Conservation (phyloP, 257 asterid species). For the Nicotiana obtusifolia region DNA sequence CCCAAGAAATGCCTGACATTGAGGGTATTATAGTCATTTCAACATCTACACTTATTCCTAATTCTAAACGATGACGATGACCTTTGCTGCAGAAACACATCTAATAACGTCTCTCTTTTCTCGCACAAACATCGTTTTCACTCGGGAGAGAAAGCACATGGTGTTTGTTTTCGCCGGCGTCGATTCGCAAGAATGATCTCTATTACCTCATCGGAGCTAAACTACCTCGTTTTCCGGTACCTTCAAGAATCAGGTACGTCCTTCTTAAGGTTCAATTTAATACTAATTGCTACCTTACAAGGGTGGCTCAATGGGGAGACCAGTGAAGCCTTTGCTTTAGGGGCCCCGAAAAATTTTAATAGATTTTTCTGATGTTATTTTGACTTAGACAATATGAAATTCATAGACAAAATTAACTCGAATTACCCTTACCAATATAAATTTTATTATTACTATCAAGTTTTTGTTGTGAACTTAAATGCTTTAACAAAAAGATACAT, state of each 20-base stretch:
- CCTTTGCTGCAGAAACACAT: not conserved
- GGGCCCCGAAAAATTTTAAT: too few relatives aligned
- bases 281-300: not conserved
- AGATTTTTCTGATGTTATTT: too few relatives aligned
- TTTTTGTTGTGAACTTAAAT: too few relatives aligned
- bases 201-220: constrained; percentile 67
- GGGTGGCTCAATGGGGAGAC: too few relatives aligned
- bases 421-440: too few relatives aligned
- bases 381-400: too few relatives aligned
- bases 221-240: constrained; percentile 84
- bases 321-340: too few relatives aligned
- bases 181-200: constrained; percentile 43
- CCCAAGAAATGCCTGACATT: not conserved
- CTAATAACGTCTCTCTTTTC: not conserved
- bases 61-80: not conserved
- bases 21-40: not conserved
- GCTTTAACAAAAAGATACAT: too few relatives aligned
- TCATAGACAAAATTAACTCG: too few relatives aligned
- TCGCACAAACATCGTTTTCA: not conserved
- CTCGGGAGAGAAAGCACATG: not conserved
- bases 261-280: not conserved
- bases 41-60: too few relatives aligned
- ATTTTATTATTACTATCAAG: too few relatives aligned
- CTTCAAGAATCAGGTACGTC: constrained; percentile 79
- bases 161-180: constrained; percentile 14